Evolutionary conservation across 441 rosid species (phyloP).

Genomic region (Viola pubescens): DNA sequence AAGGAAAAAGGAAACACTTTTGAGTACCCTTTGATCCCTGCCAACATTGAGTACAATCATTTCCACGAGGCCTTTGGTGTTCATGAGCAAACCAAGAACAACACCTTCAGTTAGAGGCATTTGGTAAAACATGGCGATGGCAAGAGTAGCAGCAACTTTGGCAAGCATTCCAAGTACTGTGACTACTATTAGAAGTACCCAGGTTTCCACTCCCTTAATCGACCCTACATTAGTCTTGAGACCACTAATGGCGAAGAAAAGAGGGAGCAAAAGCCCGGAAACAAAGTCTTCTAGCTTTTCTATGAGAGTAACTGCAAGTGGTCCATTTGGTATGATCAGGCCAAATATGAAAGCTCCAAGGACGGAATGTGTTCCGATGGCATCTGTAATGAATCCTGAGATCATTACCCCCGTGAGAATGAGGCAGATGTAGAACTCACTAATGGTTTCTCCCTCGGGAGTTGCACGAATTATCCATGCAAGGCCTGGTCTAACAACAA

Average conservation of each 20-base stretch:
- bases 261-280: slow-evolving; percentile 82
- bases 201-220: slow-evolving; percentile 40
- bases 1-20: neutral
- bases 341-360: slow-evolving; percentile 95
- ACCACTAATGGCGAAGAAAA: slow-evolving; percentile 89
- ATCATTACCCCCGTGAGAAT: slow-evolving; percentile 95
- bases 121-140: slow-evolving; percentile 45
- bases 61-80: slow-evolving; percentile 91
- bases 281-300: slow-evolving; percentile 94
- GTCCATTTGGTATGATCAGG: slow-evolving; percentile 82
- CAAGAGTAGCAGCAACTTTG: slow-evolving; percentile 60
- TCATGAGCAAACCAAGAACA: slow-evolving; percentile 78
- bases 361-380: slow-evolving; percentile 91
- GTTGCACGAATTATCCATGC: slow-evolving; percentile 64
- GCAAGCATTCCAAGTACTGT: slow-evolving; percentile 59
- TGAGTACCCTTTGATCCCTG: slow-evolving; percentile 65
- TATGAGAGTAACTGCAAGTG: slow-evolving; percentile 72
- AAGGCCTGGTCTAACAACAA: slow-evolving; percentile 56
- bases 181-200: slow-evolving; percentile 43
- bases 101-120: slow-evolving; percentile 78
- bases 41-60: slow-evolving; percentile 94
- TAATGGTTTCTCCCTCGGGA: slow-evolving; percentile 80
- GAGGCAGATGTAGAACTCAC: slow-evolving; percentile 72
- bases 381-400: slow-evolving; percentile 85
- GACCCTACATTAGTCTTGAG: slow-evolving; percentile 54